Evolutionary conservation across 441 rosid species (phyloP), one percentile per base, ranked within the genome.

Genomic region (Gossypium schwendimanii): DNA sequence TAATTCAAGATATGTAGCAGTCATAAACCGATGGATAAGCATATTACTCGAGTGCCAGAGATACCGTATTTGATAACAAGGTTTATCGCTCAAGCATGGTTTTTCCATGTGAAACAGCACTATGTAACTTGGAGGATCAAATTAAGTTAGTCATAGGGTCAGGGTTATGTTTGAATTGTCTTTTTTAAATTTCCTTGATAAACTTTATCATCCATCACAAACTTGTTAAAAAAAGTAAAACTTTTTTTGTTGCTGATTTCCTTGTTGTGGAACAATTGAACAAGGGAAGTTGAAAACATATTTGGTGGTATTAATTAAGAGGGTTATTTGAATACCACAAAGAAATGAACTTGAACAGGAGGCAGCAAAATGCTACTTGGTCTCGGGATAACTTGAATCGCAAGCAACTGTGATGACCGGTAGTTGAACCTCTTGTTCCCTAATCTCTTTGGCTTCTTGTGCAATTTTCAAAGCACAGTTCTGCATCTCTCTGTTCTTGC

Each of bases 401-500:
- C 79, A 74, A 18, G 86, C 71, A 57, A 80, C 85, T 2, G 77
- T 28, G 45, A 80, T 44, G 52, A 65, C 76, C 36, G 74, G 82
- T 44, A 63, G 68, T 36, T 77, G 83, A 14, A 78, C 78, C 14
- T 83, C 90, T 64, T 81, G 85, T 55, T 74, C 82, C 63, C 81
- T 79, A 21, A 50, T 62, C 45, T 81, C 80, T 52, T 77, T 82
- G 55, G 74, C 77, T 70, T 79, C 74, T n/a, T 50, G 70, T 60
- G 70, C 70, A 64, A 79, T 78, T 74, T 73, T 83, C 6, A 83
- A 71, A 31, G 74, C 80, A 20, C 24, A 68, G 28, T 86, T 83
- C 76, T 78, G 77, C 81, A 79, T 57, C 70, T 88, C 93, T 65
- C 68, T 74, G 62, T 80, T 81, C 81, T 89, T 90, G 4, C 87